Percentiles rank a stretch among this genome's conserved stretches.
These are phyloP conservation scores for Stenogyne calaminthoides DNA, from an alignment of 305 asterid species.

Conservation along the genomic window DNA sequence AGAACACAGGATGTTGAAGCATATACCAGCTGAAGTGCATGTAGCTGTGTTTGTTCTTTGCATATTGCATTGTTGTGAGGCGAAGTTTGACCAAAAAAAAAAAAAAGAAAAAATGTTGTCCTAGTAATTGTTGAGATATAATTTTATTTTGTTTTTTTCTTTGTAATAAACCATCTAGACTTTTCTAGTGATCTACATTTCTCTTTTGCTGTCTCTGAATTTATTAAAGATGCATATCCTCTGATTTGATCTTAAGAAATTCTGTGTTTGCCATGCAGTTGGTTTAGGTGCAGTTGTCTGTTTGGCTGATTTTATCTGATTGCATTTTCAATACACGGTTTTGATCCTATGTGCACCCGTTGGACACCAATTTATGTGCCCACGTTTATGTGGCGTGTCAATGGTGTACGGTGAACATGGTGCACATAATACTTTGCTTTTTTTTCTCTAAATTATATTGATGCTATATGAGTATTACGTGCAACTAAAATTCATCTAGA, in stretches of 20 bases:
- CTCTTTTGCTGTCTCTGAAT: not conserved
- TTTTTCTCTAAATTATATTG: no score
- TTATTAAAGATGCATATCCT: not conserved
- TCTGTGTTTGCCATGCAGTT: not conserved
- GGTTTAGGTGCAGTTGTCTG: not conserved
- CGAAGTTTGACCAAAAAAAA: not conserved
- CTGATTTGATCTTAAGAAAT: not conserved
- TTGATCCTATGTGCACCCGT: no score
- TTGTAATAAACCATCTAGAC: slow-evolving; percentile 25
- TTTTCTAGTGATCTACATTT: slow-evolving; percentile 23
- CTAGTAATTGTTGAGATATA: slow-evolving; percentile 38
- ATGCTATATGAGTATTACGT: no score
- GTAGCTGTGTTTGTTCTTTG: not conserved
- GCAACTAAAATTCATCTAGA: no score
- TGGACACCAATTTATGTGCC: no score
- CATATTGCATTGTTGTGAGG: slow-evolving; percentile 19
- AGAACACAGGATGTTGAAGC: slow-evolving; percentile 20
- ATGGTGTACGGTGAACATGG: no score
- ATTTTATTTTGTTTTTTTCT: not conserved
- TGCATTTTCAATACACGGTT: not conserved
- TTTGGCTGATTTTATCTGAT: slow-evolving; percentile 1
- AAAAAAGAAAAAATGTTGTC: not conserved
- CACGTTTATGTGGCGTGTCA: no score
- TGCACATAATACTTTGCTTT: no score
- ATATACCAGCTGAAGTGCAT: slow-evolving; percentile 16